Conservation (phyloP, 371 early-diverging fungal species). For the Mortierella sp. region DNA sequence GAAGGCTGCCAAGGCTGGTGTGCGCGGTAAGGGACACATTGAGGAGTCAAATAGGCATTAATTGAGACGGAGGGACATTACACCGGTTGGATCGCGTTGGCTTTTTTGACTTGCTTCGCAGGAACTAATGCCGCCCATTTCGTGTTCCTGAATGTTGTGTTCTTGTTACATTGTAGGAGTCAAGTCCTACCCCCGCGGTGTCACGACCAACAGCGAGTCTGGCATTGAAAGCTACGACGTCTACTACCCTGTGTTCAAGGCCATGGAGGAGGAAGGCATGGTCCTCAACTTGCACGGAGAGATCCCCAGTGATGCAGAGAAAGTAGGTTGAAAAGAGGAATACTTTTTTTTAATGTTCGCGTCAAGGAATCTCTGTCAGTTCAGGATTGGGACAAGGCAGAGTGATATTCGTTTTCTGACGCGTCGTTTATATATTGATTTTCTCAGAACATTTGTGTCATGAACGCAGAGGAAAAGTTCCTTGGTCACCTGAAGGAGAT, state of each 20-base stretch:
- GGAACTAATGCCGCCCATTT: no score
- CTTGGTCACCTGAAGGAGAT: slow-evolving; percentile 86
- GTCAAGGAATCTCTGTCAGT: no score
- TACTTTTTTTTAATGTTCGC: no score
- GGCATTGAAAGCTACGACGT: slow-evolving; percentile 92
- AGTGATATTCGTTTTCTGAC: no score
- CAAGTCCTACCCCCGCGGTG: slow-evolving; percentile 97
- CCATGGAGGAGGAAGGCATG: slow-evolving; percentile 95
- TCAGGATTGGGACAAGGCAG: no score
- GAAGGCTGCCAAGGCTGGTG: slow-evolving; percentile 87
- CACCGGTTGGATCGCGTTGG: no score
- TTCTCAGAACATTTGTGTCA: slow-evolving; percentile 83
- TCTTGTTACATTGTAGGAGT: slow-evolving; percentile 74
- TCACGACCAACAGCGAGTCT: slow-evolving; percentile 96
- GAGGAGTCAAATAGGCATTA: no score
- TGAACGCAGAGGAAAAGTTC: slow-evolving; percentile 97
- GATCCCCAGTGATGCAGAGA: slow-evolving; percentile 85
- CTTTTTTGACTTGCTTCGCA: no score
- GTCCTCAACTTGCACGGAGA: slow-evolving; percentile 97
- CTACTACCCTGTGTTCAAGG: slow-evolving; percentile 93
- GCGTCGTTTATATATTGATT: neutral
- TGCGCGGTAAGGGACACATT: slow-evolving; percentile 77
- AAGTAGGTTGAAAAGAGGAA: no score
- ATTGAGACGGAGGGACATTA: no score
- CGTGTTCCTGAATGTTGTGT: slow-evolving; percentile 2